phyloP scores from a whole-genome alignment of 345 rosid species.

The Pistacia atlantica region DNA sequence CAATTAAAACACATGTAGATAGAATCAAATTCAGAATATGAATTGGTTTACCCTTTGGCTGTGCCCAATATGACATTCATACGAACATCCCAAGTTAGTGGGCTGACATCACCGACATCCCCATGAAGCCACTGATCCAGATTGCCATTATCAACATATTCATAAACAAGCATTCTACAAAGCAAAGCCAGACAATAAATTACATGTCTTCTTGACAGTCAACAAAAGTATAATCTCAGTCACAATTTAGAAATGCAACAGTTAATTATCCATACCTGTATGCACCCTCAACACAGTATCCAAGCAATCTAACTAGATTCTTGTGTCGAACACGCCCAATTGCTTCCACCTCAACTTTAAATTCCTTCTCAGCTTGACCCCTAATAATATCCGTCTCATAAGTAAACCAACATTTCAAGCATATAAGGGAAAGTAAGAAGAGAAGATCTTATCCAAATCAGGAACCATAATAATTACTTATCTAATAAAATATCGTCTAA shows the following conservation, averaged over 20 bases:
- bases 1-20: not conserved
- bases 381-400: slow-evolving; percentile 37
- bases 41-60: slow-evolving; percentile 74
- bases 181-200: slow-evolving; percentile 26
- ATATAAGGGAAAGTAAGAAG: not conserved
- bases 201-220: not conserved
- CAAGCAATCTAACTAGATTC: slow-evolving; percentile 87
- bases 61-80: slow-evolving; percentile 82
- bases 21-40: slow-evolving; percentile 7
- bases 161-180: slow-evolving; percentile 91
- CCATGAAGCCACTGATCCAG: slow-evolving; percentile 97
- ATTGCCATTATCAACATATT: slow-evolving; percentile 89
- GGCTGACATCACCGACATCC: slow-evolving; percentile 87
- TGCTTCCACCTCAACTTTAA: slow-evolving; percentile 92
- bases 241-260: not conserved
- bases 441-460: not conserved
- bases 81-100: slow-evolving; percentile 90
- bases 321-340: slow-evolving; percentile 96
- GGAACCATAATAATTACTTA: not conserved
- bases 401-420: not conserved
- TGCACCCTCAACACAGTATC: slow-evolving; percentile 95
- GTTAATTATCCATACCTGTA: slow-evolving; percentile 53
- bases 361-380: slow-evolving; percentile 98
- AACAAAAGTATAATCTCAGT: slow-evolving; percentile 5
- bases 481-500: not conserved